These are phyloP conservation scores for Nakaseomyces nivariensis DNA, from an alignment of 1,139 yeast genomes.

Conservation along the genomic window DNA sequence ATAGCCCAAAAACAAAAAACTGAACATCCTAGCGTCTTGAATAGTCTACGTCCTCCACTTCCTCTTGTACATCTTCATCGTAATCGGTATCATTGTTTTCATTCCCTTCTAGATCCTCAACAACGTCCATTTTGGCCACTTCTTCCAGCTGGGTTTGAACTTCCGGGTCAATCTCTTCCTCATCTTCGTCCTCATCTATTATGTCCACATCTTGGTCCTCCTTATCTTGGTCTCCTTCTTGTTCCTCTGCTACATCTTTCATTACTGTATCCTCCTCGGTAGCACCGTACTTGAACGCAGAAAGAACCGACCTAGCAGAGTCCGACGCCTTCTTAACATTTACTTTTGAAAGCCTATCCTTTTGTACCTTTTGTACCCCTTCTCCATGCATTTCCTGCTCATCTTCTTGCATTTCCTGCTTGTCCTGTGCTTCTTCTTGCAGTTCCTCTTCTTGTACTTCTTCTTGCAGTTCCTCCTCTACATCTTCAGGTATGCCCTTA, in stretches of 20 bases:
- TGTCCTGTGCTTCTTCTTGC: conserved; percentile 4
- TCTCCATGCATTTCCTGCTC: neutral
- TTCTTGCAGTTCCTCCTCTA: neutral
- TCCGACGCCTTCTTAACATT: neutral
- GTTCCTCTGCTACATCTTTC: conserved; percentile 9
- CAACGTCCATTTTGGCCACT: conserved; percentile 5
- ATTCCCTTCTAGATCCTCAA: conserved; percentile 23
- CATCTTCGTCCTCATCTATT: conserved; percentile 13
- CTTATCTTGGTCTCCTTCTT: conserved; percentile 15
- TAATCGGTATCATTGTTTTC: conserved; percentile 3
- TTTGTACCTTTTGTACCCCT: no score
- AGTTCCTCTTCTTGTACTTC: conserved; percentile 1
- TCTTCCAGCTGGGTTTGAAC: conserved; percentile 11
- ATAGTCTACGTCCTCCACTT: neutral
- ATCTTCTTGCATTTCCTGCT: neutral
- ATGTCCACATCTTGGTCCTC: conserved; percentile 14
- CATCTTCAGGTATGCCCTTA: neutral
- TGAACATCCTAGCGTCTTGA: neutral
- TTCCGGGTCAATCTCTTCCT: conserved; percentile 14
- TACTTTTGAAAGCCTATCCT: no score
- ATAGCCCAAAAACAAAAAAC: no score
- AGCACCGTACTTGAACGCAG: conserved; percentile 4
- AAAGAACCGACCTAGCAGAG: neutral
- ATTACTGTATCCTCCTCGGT: neutral
- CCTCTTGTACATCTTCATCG: conserved; percentile 11